Conservation (phyloP, 1,139 yeast species). For the Pichia inconspicua region DNA sequence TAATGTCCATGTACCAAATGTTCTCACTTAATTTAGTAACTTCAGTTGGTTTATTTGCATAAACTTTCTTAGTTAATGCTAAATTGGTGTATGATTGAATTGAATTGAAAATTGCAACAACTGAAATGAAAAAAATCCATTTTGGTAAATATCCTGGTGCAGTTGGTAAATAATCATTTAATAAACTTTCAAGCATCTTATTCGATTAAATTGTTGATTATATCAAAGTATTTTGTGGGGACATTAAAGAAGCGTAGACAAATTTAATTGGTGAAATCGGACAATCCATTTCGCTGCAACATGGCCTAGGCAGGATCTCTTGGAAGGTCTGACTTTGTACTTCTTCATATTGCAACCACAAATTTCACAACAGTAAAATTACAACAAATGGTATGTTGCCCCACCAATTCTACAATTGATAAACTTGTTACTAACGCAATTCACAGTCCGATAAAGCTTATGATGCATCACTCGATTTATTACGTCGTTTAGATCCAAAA, state of each 20-base stretch:
- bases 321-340: too few species aligned
- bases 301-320: too few species aligned
- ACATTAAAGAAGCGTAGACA: too few species aligned
- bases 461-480: slow-evolving; percentile 82
- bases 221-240: too few species aligned
- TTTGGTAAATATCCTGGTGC: slow-evolving; percentile 51
- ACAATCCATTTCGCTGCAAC: neutral
- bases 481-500: slow-evolving; percentile 80
- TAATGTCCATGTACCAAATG: slow-evolving; percentile 97
- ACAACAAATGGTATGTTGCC: neutral
- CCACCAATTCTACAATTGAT: neutral
- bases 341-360: neutral
- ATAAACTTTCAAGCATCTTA: slow-evolving; percentile 8
- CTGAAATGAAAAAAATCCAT: slow-evolving; percentile 71
- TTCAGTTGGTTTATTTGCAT: slow-evolving; percentile 55
- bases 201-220: neutral
- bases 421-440: slow-evolving; percentile 11
- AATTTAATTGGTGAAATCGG: neutral
- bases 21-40: slow-evolving; percentile 79
- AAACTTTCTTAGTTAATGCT: slow-evolving; percentile 69
- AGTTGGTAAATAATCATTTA: slow-evolving; percentile 30
- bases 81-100: slow-evolving; percentile 75
- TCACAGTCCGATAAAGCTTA: slow-evolving; percentile 48
- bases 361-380: too few species aligned
- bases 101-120: slow-evolving; percentile 86